phyloP scores from a whole-genome alignment of 2,329 filamentous ascomycete genomes.

The Botryotinia globosa region DNA sequence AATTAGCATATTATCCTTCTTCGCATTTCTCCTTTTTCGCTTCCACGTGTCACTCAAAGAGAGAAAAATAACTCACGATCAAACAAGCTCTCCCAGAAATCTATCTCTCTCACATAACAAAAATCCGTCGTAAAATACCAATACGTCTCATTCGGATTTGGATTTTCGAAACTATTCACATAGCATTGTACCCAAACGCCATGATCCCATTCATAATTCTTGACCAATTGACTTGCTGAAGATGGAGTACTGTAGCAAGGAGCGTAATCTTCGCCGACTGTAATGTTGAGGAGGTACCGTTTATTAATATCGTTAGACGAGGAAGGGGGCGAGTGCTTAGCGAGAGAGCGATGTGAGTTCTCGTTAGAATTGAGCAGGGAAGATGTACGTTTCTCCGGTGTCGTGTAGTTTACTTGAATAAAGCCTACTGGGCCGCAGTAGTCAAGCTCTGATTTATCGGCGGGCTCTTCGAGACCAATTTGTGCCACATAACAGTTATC shows the following conservation, averaged over 20 bases:
- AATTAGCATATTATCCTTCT: background rate
- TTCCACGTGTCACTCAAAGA: background rate
- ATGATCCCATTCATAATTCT: conserved; percentile 12
- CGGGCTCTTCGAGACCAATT: conserved; percentile 21
- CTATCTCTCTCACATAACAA: conserved; percentile 28
- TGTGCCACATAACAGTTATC: conserved; percentile 29
- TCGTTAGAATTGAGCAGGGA: background rate
- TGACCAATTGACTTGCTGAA: conserved; percentile 11
- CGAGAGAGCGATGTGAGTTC: background rate
- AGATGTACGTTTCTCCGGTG: background rate
- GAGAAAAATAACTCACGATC: conserved; percentile 23
- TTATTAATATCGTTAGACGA: background rate
- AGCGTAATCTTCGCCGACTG: conserved; percentile 29
- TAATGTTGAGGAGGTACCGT: conserved; percentile 26
- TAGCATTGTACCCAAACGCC: conserved; percentile 15
- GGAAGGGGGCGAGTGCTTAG: background rate
- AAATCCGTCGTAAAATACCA: conserved; percentile 31
- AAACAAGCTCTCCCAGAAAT: conserved; percentile 28
- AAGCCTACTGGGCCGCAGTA: conserved; percentile 30
- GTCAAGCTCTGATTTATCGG: conserved; percentile 25
- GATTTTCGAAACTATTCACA: background rate
- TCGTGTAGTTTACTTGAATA: conserved; percentile 26
- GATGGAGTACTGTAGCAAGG: conserved; percentile 20
- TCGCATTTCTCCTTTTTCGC: rapidly evolving
- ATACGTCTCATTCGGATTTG: conserved; percentile 20